Conservation (phyloP, 2,329 filamentous ascomycete species). For the Sporothrix pallida region DNA sequence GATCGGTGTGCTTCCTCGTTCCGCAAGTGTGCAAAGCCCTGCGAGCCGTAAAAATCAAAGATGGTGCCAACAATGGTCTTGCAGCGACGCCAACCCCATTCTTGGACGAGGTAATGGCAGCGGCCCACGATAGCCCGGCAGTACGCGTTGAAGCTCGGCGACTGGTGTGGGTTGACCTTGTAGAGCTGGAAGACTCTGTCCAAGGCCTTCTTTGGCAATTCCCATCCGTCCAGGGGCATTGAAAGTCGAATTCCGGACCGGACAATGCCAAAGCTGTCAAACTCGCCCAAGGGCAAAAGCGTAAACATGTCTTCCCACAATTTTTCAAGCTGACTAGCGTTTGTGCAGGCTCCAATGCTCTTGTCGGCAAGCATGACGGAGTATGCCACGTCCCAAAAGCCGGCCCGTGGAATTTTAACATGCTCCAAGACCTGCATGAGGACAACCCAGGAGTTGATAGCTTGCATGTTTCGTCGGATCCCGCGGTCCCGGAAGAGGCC, state of each 20-base stretch:
- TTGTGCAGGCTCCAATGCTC: slow-evolving; percentile 44
- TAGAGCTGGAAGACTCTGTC: slow-evolving; percentile 65
- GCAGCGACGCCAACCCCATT: slow-evolving; percentile 69
- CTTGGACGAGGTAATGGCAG: slow-evolving; percentile 66
- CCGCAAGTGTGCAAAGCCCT: slow-evolving; percentile 65
- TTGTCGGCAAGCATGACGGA: slow-evolving; percentile 49
- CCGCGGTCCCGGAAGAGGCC: slow-evolving; percentile 56
- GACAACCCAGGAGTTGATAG: slow-evolving; percentile 63
- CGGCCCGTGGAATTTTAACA: slow-evolving; percentile 56
- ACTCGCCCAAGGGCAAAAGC: slow-evolving; percentile 65
- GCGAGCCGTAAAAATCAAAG: slow-evolving; percentile 71
- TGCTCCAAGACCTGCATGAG: slow-evolving; percentile 60
- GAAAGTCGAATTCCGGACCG: slow-evolving; percentile 48
- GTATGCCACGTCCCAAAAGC: slow-evolving; percentile 67
- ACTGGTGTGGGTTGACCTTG: slow-evolving; percentile 58
- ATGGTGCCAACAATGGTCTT: slow-evolving; percentile 64
- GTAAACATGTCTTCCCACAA: slow-evolving; percentile 66
- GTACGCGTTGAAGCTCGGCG: slow-evolving; percentile 69
- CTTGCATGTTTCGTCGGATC: slow-evolving; percentile 54
- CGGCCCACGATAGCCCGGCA: slow-evolving; percentile 64
- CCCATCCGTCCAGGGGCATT: slow-evolving; percentile 62
- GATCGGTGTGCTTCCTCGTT: slow-evolving; percentile 69
- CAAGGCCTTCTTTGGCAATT: slow-evolving; percentile 61
- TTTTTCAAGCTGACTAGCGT: slow-evolving; percentile 59
- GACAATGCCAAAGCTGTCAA: slow-evolving; percentile 61